Percentiles rank a stretch among this genome's conserved stretches.
Evolutionary conservation across 192 early-diverging fungal genomes (phyloP).

Genomic region (Phlyctochytrium planicorne): DNA sequence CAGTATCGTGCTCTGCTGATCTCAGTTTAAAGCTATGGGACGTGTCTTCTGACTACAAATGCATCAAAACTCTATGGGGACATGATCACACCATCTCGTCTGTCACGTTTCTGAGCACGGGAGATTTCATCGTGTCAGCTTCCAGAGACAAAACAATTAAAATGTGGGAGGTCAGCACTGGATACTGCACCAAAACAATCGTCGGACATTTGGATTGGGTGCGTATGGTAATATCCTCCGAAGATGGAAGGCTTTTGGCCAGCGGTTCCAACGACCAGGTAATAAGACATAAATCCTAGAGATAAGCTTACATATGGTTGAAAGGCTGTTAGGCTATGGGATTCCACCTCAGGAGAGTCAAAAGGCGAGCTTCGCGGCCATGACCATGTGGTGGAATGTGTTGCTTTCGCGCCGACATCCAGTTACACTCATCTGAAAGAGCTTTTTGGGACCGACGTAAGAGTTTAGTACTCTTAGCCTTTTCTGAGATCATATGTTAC

Average conservation of each 20-base stretch:
- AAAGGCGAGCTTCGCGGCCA: conserved; percentile 84
- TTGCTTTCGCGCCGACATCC: conserved; percentile 74
- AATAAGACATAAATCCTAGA: too few relatives aligned
- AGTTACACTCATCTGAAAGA: conserved; percentile 68
- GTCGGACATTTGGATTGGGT: conserved; percentile 89
- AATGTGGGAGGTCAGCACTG: conserved; percentile 83
- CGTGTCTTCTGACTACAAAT: conserved; percentile 76
- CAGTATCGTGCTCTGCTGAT: conserved; percentile 87
- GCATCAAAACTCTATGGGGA: conserved; percentile 81
- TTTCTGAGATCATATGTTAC: too few relatives aligned
- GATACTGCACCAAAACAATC: conserved; percentile 80
- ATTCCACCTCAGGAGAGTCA: conserved; percentile 67
- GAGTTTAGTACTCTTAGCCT: conserved; percentile 10
- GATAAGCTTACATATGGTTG: too few relatives aligned
- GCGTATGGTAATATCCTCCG: conserved; percentile 63
- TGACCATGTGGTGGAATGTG: conserved; percentile 93
- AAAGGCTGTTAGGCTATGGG: conserved; percentile 86
- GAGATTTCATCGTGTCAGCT: conserved; percentile 81
- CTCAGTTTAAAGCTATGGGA: conserved; percentile 93
- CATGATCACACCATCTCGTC: conserved; percentile 93
- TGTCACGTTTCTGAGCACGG: conserved; percentile 70
- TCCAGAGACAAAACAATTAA: conserved; percentile 89
- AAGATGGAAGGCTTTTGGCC: conserved; percentile 71
- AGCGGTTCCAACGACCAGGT: conserved; percentile 87
- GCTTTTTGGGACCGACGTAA: conserved; percentile 61